These are phyloP conservation scores for Penicillium sumatraense DNA, from an alignment of 2,329 filamentous ascomycete species.

Conservation along the genomic window DNA sequence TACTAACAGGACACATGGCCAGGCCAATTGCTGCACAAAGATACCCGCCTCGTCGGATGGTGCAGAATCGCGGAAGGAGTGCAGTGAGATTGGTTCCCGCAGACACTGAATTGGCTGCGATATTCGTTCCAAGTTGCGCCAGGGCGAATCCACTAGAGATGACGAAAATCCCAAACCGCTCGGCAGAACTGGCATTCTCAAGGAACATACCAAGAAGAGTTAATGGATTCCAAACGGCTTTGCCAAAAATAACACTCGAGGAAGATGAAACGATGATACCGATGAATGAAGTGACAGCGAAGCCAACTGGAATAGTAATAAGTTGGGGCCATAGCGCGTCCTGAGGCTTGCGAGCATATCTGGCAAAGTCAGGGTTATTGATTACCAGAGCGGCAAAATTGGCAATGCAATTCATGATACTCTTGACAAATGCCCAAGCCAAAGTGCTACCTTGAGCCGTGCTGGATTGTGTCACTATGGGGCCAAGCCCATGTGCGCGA, in stretches of 20 bases:
- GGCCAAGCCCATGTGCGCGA: constrained; percentile 55
- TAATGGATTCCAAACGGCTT: constrained; percentile 16
- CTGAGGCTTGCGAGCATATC: constrained; percentile 16
- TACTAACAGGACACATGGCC: constrained; percentile 72
- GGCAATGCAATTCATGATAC: constrained; percentile 17
- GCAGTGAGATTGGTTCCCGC: constrained; percentile 80
- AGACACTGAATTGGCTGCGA: constrained; percentile 80
- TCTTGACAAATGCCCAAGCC: constrained; percentile 42
- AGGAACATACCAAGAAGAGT: constrained; percentile 16
- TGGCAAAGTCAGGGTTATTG: constrained; percentile 26
- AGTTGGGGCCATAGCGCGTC: constrained; percentile 16
- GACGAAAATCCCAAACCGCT: constrained; percentile 70
- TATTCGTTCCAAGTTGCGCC: constrained; percentile 81
- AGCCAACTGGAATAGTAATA: constrained; percentile 16
- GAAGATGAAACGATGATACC: constrained; percentile 19
- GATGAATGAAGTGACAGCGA: constrained; percentile 17
- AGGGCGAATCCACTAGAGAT: constrained; percentile 71
- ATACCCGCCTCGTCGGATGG: constrained; percentile 82
- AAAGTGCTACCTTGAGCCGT: constrained; percentile 52
- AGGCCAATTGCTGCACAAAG: constrained; percentile 77
- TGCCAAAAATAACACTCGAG: constrained; percentile 12
- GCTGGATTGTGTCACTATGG: constrained; percentile 49
- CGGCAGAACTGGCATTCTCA: constrained; percentile 12
- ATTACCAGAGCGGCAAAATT: constrained; percentile 22
- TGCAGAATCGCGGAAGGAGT: constrained; percentile 74